Base-by-base conservation (phyloP, 2,329 filamentous ascomycete genomes). In the Diaporthe batatas region DNA sequence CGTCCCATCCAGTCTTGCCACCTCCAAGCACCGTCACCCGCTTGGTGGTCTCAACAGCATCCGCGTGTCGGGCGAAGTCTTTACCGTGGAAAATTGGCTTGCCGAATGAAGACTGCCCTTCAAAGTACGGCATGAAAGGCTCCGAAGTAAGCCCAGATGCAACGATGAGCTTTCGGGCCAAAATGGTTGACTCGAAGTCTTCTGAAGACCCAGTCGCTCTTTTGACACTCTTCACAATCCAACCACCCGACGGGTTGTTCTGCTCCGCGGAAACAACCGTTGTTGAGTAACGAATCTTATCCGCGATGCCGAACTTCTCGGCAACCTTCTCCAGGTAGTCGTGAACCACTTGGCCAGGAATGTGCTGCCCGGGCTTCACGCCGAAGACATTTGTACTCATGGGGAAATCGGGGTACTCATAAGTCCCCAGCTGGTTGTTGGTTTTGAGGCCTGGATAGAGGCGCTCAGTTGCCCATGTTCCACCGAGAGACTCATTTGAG, bases 371-470 rank as follows among this genome's bases (percentile, higher is more conserved):
- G 0, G 82, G 79, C 57, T 83, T 78, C 32, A 89, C 80, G 1
- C 83, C 83, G 76, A 88, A 91, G 0, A 81, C 84, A 21, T 86
- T 86, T 10, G 83, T 80, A 73, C 86, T 84, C 90, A 95, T 92
- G 29, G 92, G 91, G 73, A 93, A 94, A 77, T 94, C 93, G 0
- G 90, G 89, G 77, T 89, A 94, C 80, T 95, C 92, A 76, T 91
- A 94, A 1, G 55, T 58, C 0, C 90, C 92, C 80, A 79, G 93
- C 87, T 77, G 94, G n/a, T 58, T 95, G 81, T 96, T 95, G 69
- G 89, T 91, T 77, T 91, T 92, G 57, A 96, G 86, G 1, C 90
- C 90, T 0, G 90, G 88, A 79, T 95, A 92, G 0, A 94, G 81
- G 1, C 92, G 87, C 51, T 92, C 84, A 70, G 89, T 84, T 10